Evolutionary conservation across 345 rosid genomes (phyloP).

Genomic region (Gossypium arboreum): DNA sequence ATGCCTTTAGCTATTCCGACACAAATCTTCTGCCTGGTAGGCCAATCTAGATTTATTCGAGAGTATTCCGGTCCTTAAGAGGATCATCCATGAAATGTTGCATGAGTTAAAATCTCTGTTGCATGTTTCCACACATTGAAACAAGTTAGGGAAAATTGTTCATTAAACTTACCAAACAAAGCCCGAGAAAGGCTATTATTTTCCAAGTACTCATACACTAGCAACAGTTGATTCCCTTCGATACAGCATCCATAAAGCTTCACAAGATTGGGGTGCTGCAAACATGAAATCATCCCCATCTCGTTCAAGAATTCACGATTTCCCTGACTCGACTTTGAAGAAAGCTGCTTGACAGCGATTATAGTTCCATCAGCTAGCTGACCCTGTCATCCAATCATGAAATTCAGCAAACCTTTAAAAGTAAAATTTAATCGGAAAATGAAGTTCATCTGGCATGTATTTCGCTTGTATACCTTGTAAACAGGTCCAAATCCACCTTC

Average conservation of each 20-base stretch:
- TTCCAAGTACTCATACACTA: constrained; percentile 44
- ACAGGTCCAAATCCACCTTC: constrained; percentile 47
- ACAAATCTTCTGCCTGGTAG: constrained; percentile 42
- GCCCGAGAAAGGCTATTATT: constrained; percentile 36
- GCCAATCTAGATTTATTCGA: constrained; percentile 37
- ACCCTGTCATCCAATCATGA: constrained; percentile 25
- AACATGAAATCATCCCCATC: constrained; percentile 34
- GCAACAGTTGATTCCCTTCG: constrained; percentile 33
- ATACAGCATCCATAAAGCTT: constrained; percentile 39
- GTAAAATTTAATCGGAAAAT: not conserved
- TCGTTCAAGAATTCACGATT: constrained; percentile 44
- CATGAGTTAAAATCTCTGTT: not conserved
- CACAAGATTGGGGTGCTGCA: constrained; percentile 45
- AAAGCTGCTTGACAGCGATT: constrained; percentile 39
- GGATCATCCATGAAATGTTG: not conserved
- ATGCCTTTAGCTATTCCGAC: constrained; percentile 61
- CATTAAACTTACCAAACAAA: constrained; percentile 35
- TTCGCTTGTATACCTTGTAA: constrained; percentile 26
- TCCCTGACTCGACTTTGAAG: constrained; percentile 40
- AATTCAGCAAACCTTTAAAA: not conserved
- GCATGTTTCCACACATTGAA: not conserved
- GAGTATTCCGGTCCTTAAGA: not conserved
- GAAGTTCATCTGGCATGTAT: not conserved
- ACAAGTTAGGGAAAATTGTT: not conserved
- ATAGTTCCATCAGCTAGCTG: constrained; percentile 29